A percentile compares a stretch with the other conserved stretches of the same genome.
phyloP scores from a whole-genome alignment of 2,329 filamentous ascomycete species.

The Talaromyces sp. region DNA sequence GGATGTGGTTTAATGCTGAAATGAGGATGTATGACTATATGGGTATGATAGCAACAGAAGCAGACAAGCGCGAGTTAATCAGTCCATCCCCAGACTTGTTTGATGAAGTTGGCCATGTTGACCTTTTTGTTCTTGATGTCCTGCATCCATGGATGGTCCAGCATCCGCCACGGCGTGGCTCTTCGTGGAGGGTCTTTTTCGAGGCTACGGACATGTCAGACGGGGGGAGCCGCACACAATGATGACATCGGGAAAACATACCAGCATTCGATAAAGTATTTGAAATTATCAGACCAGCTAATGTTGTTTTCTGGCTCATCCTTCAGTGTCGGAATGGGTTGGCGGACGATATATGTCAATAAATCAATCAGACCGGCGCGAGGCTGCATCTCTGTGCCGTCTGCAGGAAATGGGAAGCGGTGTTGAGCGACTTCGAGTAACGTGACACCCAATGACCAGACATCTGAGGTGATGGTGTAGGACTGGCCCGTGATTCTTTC shows the following conservation, averaged over 20 bases:
- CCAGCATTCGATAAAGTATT: constrained; percentile 99
- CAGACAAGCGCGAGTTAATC: constrained; percentile 45
- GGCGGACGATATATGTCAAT: constrained; percentile 93
- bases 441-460: constrained; percentile 96
- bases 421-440: constrained; percentile 99
- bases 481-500: constrained; percentile 96
- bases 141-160: constrained; percentile 97
- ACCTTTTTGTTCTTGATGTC: constrained; percentile 96
- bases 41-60: neutral
- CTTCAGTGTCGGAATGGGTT: constrained; percentile 91
- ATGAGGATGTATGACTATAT: neutral
- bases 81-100: constrained; percentile 96
- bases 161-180: constrained; percentile 96
- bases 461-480: constrained; percentile 97
- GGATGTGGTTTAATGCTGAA: neutral
- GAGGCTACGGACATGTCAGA: constrained; percentile 55
- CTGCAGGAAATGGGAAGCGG: constrained; percentile 94
- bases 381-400: constrained; percentile 92
- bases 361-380: constrained; percentile 90
- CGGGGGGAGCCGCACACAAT: constrained; percentile 9
- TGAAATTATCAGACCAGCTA: constrained; percentile 95
- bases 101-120: constrained; percentile 92
- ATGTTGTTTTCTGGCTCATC: constrained; percentile 88
- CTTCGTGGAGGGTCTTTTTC: constrained; percentile 86
- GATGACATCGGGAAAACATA: constrained; percentile 51